Evolutionary conservation across 2,329 filamentous ascomycete species (phyloP).

Genomic region (Talaromyces atroroseus): DNA sequence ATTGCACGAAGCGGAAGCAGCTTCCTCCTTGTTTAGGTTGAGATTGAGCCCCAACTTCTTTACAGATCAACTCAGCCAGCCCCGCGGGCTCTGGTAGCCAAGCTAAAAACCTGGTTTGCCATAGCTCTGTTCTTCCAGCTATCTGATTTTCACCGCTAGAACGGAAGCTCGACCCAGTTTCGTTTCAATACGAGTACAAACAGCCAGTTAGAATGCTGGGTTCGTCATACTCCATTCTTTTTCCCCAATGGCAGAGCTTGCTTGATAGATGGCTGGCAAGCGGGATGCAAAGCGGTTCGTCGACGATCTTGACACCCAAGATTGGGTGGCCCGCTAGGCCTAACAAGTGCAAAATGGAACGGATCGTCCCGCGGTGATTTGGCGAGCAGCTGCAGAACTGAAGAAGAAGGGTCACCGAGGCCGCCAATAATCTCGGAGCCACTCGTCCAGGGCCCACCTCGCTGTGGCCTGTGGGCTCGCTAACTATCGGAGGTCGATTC

Average conservation of each 20-base stretch:
- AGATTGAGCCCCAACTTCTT: background rate
- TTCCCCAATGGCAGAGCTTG: background rate
- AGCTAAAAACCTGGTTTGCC: background rate
- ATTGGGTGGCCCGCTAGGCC: background rate
- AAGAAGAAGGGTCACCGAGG: too few relatives aligned
- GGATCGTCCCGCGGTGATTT: conserved; percentile 8
- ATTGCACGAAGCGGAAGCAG: too few relatives aligned
- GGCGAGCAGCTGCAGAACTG: background rate
- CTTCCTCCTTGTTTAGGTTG: background rate
- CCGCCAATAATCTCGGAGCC: background rate
- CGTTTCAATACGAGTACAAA: background rate
- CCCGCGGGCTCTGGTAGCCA: background rate
- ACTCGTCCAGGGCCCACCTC: background rate
- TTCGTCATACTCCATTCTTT: conserved; percentile 3
- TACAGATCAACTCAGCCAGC: conserved; percentile 4
- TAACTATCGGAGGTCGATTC: too few relatives aligned
- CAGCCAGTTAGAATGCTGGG: background rate
- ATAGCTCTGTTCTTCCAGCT: conserved; percentile 2
- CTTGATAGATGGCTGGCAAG: conserved; percentile 1
- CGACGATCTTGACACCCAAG: conserved; percentile 13
- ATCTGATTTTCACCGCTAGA: conserved; percentile 8
- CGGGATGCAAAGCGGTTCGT: conserved; percentile 9
- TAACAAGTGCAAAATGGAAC: background rate
- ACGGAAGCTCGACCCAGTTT: background rate
- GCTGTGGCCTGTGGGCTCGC: too few relatives aligned